Evolutionary conservation across 768 basidiomycete species (phyloP), one percentile per base, ranked within the genome.

Genomic region (Macrolepiota dolichaula): DNA sequence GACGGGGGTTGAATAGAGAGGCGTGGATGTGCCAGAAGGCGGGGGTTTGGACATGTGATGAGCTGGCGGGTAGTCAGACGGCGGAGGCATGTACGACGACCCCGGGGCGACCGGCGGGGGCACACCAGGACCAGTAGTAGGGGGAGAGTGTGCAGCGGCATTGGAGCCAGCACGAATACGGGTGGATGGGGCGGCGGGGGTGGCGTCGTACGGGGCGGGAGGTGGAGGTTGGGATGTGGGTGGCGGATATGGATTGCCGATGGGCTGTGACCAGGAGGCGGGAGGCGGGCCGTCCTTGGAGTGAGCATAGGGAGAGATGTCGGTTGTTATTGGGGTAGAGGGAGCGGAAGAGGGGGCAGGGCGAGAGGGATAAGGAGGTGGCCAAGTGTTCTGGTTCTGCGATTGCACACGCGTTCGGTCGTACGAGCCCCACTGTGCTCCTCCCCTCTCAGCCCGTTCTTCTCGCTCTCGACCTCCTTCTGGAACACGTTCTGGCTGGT

Each of bases 311-410:
- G 57, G 57, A 22, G 57, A 59, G n/a, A 38, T 59, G 24, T 51
- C 57, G 42, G 57, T 52, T 12, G 57, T 51, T 52, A 59, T 59
- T 50, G 57, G 57, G 17, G 57, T 59, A 3, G 57, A 44, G 25
- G 57, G 57, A 6, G 57, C 57, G 22, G 57, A 51, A 29, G 57
- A 51, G 10, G 49, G 57, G 13, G 37, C 25, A 24, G 57, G 38
- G 19, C 57, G 59, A 51, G 59, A 36, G 13, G 46, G 42, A 15
- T 52, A 51, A 4, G 59, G 51, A 11, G 42, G 51, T 9, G 59
- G 59, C 59, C 59, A 60, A 24, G 51, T 52, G 42, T 52, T 60
- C 32, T 60, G 59, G 38, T 53, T 60, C 59, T 60, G 59, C 38
- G 51, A 53, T 44, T 53, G 59, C 15, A 60, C 59, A 46, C 59